Evolutionary conservation across 192 early-diverging fungal genomes (phyloP).

Genomic region (Rhizoclosmatium globosum): DNA sequence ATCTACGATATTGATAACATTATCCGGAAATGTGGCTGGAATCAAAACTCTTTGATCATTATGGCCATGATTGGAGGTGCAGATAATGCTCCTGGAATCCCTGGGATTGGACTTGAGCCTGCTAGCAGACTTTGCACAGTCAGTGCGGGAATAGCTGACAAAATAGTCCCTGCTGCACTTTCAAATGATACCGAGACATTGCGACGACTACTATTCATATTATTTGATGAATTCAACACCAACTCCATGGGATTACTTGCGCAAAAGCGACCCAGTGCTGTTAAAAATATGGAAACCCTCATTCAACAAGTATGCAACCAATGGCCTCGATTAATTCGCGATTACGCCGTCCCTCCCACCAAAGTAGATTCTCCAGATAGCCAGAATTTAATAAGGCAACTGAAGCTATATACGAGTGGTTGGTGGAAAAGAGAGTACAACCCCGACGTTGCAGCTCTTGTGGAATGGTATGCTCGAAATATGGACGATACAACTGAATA

Average conservation of each 20-base stretch:
- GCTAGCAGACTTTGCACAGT: background rate
- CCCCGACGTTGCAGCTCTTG: background rate
- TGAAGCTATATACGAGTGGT: background rate
- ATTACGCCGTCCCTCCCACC: background rate
- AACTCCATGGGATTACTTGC: background rate
- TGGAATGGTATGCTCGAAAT: background rate
- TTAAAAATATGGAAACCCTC: background rate
- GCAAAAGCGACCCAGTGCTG: conserved; percentile 10
- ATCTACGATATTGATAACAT: background rate
- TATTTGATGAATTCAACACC: background rate
- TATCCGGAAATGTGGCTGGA: background rate
- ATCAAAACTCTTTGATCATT: background rate
- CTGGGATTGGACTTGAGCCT: background rate
- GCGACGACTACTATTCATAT: background rate
- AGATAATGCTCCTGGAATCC: conserved; percentile 2
- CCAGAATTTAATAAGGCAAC: background rate
- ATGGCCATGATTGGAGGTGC: conserved; percentile 12
- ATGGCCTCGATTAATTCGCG: background rate
- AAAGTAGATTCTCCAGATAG: background rate
- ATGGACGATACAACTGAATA: background rate
- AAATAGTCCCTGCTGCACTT: background rate
- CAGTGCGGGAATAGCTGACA: background rate
- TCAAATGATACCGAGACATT: background rate
- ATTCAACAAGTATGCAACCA: background rate
- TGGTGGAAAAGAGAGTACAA: background rate